Conservation (phyloP, 345 rosid genomes). For the Eutrema japonicum region DNA sequence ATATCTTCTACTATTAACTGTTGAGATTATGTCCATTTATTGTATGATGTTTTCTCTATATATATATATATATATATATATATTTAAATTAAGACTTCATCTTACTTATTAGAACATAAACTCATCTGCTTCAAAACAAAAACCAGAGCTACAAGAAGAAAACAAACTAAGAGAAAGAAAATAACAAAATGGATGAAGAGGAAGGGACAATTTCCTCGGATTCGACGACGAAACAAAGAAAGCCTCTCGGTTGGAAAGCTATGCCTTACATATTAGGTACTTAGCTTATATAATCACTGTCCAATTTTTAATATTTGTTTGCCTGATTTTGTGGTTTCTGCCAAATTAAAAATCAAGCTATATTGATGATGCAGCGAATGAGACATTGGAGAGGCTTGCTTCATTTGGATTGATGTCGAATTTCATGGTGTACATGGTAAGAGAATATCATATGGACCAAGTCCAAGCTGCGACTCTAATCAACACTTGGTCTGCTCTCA, state of each 20-base stretch:
- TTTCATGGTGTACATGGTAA: constrained; percentile 65
- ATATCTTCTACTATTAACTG: not conserved
- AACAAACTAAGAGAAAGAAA: not conserved
- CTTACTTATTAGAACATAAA: not conserved
- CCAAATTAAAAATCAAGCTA: not conserved
- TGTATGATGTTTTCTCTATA: not conserved
- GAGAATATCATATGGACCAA: constrained; percentile 63
- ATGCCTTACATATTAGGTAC: constrained; percentile 80
- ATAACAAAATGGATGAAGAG: constrained; percentile 25
- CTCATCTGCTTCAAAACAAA: constrained; percentile 13
- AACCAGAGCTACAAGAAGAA: constrained; percentile 2
- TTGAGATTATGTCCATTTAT: constrained; percentile 4
- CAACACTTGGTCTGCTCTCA: constrained; percentile 66
- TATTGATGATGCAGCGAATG: constrained; percentile 55
- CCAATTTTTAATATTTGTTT: not conserved
- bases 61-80: too few species aligned
- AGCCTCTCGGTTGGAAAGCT: constrained; percentile 82
- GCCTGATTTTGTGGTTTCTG: not conserved
- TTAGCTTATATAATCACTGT: constrained; percentile 1
- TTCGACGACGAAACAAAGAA: constrained; percentile 29
- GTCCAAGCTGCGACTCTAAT: constrained; percentile 57
- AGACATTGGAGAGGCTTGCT: constrained; percentile 78
- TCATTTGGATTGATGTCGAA: constrained; percentile 61
- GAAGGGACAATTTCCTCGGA: constrained; percentile 4
- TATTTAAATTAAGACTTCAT: not conserved